phyloP scores from a whole-genome alignment of 805 yeast genomes.

The Spathaspora passalidarum region DNA sequence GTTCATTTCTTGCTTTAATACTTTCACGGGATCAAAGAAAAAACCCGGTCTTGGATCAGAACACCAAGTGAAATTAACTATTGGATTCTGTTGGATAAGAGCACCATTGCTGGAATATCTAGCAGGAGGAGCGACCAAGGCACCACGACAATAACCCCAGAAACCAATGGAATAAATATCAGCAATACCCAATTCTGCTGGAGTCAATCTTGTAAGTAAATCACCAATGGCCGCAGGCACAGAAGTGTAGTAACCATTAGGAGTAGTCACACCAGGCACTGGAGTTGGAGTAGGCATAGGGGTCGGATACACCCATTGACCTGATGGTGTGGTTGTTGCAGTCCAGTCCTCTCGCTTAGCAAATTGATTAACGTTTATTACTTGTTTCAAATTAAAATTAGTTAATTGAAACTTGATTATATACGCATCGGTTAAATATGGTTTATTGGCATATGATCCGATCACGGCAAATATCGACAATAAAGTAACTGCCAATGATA shows the following conservation, averaged over 20 bases:
- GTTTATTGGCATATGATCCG: slow-evolving; percentile 35
- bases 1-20: slow-evolving; percentile 31
- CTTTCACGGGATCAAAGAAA: slow-evolving; percentile 49
- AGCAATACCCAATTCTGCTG: slow-evolving; percentile 35
- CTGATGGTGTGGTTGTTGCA: not conserved
- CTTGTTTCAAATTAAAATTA: slow-evolving; percentile 27
- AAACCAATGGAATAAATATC: slow-evolving; percentile 38
- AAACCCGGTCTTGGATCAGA: slow-evolving; percentile 53
- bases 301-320: not conserved
- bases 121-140: slow-evolving; percentile 6
- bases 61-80: slow-evolving; percentile 47
- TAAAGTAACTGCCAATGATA: slow-evolving; percentile 29
- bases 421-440: slow-evolving; percentile 33
- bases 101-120: slow-evolving; percentile 6
- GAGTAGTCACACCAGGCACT: not conserved
- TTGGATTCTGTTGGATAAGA: slow-evolving; percentile 15
- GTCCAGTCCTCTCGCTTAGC: slow-evolving; percentile 11
- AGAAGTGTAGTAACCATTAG: slow-evolving; percentile 9
- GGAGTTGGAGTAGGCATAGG: not conserved
- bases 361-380: slow-evolving; percentile 19
- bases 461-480: slow-evolving; percentile 34
- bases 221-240: slow-evolving; percentile 17
- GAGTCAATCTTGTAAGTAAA: slow-evolving; percentile 17
- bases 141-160: slow-evolving; percentile 46
- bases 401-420: slow-evolving; percentile 34